phyloP scores from a whole-genome alignment of 202 grass and related monocot genomes.

The Zizania palustris region DNA sequence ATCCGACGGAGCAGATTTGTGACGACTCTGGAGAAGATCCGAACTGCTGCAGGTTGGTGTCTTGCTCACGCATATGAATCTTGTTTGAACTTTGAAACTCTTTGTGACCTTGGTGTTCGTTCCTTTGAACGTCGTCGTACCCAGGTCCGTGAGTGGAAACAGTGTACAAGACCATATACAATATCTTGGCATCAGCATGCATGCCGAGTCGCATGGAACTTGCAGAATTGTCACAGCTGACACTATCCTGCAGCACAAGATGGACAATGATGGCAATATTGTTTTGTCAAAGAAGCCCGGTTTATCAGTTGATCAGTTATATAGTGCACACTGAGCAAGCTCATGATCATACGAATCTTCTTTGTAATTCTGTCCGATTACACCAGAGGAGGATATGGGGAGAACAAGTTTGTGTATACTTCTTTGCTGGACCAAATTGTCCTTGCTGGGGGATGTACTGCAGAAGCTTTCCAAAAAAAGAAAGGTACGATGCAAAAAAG shows the following conservation, averaged over 20 bases:
- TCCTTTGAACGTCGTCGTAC: neutral
- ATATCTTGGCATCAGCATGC: conserved; percentile 77
- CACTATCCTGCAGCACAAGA: conserved; percentile 40
- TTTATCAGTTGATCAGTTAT: conserved; percentile 32
- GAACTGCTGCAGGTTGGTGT: conserved; percentile 64
- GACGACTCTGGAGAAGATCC: conserved; percentile 87
- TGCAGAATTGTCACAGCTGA: conserved; percentile 65
- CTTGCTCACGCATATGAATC: neutral
- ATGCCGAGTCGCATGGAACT: conserved; percentile 60
- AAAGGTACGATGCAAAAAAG: too few species aligned
- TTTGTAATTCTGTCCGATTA: neutral
- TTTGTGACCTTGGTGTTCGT: neutral
- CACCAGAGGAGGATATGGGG: neutral
- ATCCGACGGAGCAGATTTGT: conserved; percentile 66
- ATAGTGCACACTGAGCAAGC: conserved; percentile 40
- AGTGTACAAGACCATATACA: conserved; percentile 75
- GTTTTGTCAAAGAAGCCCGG: conserved; percentile 60
- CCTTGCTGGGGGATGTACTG: too few species aligned
- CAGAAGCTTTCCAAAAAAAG: too few species aligned
- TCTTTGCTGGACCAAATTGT: neutral
- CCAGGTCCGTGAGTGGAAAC: conserved; percentile 84
- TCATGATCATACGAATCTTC: conserved; percentile 10
- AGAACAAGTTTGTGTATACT: neutral
- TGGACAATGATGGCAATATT: conserved; percentile 53
- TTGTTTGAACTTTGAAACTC: conserved; percentile 2